Conservation (phyloP, 129 eudicot species). For the Centrapalus pauciflorus region DNA sequence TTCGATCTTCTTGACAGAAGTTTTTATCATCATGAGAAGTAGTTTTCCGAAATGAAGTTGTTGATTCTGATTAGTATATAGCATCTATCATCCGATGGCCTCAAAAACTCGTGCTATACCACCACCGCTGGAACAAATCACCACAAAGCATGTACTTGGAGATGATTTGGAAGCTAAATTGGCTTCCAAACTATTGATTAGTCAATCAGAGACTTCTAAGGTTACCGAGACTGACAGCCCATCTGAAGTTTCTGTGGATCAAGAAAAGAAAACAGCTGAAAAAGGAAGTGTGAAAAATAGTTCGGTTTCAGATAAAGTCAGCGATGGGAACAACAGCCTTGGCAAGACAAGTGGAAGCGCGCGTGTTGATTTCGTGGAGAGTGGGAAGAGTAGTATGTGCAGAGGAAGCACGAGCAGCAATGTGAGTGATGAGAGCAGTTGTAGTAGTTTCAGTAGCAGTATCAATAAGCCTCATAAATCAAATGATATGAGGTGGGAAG, state of each 20-base stretch:
- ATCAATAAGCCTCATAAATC: slow-evolving; percentile 66
- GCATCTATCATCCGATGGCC: slow-evolving; percentile 34
- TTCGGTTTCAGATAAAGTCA: slow-evolving; percentile 42
- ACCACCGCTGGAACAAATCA: background rate
- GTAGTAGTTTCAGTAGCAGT: slow-evolving; percentile 67
- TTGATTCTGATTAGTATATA: slow-evolving; percentile 12
- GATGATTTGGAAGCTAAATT: slow-evolving; percentile 29
- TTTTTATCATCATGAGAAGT: background rate
- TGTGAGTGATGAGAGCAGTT: slow-evolving; percentile 68
- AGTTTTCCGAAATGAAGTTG: slow-evolving; percentile 12
- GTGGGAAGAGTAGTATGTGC: slow-evolving; percentile 56
- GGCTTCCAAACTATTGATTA: slow-evolving; percentile 21
- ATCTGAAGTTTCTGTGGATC: slow-evolving; percentile 16
- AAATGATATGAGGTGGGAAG: slow-evolving; percentile 68
- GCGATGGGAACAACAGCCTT: slow-evolving; percentile 36
- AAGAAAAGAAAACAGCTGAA: slow-evolving; percentile 39
- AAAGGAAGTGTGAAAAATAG: slow-evolving; percentile 36
- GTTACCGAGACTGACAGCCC: background rate
- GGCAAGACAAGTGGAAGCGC: slow-evolving; percentile 55
- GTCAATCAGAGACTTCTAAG: slow-evolving; percentile 9
- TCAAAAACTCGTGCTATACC: slow-evolving; percentile 26
- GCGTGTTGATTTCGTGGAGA: slow-evolving; percentile 47
- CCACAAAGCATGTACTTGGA: slow-evolving; percentile 3
- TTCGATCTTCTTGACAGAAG: background rate
- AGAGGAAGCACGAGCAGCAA: slow-evolving; percentile 53